phyloP scores from a whole-genome alignment of 78 protist genomes.

The Planoprotostelium fungivorum region DNA sequence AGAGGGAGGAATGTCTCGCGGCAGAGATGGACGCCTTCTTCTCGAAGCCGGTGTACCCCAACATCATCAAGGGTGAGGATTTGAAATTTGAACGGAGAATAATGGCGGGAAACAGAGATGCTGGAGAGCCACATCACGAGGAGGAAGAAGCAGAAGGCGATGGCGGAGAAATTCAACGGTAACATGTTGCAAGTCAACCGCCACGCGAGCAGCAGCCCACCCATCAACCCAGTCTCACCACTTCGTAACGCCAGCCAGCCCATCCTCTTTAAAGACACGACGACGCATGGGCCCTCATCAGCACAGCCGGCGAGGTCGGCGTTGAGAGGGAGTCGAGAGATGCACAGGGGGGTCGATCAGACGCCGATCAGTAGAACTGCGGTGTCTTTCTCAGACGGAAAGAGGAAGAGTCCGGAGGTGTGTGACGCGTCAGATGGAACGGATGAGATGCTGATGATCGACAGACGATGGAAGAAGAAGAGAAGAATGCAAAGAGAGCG shows the following conservation, averaged over 20 bases:
- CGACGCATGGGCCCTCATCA: not conserved
- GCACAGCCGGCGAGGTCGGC: not conserved
- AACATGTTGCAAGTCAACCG: too few relatives aligned
- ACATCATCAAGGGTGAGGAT: not conserved
- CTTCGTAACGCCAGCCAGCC: not conserved
- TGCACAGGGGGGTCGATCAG: not conserved
- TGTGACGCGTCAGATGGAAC: too few relatives aligned
- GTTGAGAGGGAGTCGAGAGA: not conserved
- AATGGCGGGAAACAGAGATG: not conserved
- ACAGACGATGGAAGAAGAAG: not conserved
- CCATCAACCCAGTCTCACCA: too few relatives aligned
- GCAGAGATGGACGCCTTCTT: not conserved
- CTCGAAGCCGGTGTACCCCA: not conserved
- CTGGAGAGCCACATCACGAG: not conserved
- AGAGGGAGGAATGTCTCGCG: not conserved
- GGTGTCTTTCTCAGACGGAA: not conserved
- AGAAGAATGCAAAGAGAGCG: not conserved
- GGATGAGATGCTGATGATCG: not conserved
- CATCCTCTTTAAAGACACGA: not conserved
- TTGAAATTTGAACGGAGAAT: not conserved
- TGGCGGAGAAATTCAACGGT: not conserved
- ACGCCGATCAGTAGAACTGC: not conserved
- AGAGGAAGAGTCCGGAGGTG: too few relatives aligned
- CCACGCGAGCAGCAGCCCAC: too few relatives aligned
- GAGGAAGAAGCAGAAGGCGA: not conserved